These are phyloP conservation scores for Ophiocordyceps camponoti-floridani DNA, from an alignment of 2,329 filamentous ascomycete genomes.

Conservation along the genomic window DNA sequence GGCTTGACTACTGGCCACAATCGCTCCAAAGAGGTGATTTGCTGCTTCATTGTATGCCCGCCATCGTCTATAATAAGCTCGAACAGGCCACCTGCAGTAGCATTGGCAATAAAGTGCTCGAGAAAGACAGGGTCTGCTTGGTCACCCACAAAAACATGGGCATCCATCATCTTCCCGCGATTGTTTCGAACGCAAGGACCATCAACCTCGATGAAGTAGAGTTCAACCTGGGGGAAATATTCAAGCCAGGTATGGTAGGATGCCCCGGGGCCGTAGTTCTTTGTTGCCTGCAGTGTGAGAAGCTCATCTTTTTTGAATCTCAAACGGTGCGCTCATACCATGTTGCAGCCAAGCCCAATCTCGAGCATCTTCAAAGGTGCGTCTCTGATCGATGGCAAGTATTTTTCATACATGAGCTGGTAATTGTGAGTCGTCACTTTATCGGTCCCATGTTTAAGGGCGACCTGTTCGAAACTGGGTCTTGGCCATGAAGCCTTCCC, in stretches of 20 bases:
- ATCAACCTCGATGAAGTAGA: conserved; percentile 23
- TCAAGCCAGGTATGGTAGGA: conserved; percentile 22
- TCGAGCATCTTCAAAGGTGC: conserved; percentile 19
- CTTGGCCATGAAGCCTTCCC: background rate
- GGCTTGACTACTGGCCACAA: conserved; percentile 18
- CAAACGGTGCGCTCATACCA: conserved; percentile 5
- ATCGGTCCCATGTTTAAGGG: conserved; percentile 17
- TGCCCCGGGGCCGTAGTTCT: conserved; percentile 16
- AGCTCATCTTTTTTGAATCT: background rate
- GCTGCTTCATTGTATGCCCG: conserved; percentile 19
- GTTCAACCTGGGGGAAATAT: conserved; percentile 18
- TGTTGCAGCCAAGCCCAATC: conserved; percentile 21
- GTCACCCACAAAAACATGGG: conserved; percentile 20
- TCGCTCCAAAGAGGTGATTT: conserved; percentile 14
- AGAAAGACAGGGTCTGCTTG: conserved; percentile 19
- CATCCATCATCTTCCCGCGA: conserved; percentile 13
- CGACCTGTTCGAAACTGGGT: conserved; percentile 8
- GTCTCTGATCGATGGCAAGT: conserved; percentile 14
- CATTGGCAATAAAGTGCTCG: conserved; percentile 12
- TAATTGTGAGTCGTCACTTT: conserved; percentile 21
- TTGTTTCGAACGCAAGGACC: conserved; percentile 16
- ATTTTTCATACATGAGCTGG: conserved; percentile 21
- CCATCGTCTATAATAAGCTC: conserved; percentile 23
- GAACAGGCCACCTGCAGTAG: conserved; percentile 12
- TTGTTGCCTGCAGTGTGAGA: background rate